Conservation (phyloP, 2,329 filamentous ascomycete genomes). For the Colletotrichum sp. region DNA sequence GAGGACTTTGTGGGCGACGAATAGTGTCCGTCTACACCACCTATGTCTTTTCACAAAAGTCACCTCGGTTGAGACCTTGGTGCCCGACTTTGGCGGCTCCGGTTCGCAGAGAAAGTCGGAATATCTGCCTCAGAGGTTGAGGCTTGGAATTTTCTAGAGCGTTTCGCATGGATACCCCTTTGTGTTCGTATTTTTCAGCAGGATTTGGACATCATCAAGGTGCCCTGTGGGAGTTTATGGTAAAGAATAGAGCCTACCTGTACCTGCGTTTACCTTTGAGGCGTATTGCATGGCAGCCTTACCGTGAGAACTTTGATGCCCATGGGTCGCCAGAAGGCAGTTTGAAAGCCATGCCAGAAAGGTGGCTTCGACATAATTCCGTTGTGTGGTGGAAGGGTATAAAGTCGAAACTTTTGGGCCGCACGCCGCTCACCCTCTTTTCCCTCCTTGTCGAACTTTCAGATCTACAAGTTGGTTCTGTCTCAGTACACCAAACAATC, state of each 20-base stretch:
- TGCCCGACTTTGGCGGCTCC: background rate
- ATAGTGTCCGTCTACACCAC: background rate
- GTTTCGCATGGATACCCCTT: background rate
- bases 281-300: background rate
- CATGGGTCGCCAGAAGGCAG: background rate
- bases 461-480: background rate
- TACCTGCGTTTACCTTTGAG: background rate
- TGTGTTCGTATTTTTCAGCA: background rate
- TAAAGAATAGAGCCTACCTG: background rate
- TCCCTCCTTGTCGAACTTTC: background rate
- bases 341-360: background rate
- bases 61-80: background rate
- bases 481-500: background rate
- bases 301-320: background rate
- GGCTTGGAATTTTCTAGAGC: background rate
- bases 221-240: background rate
- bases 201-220: background rate
- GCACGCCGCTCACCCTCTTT: background rate
- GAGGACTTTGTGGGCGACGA: background rate
- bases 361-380: background rate
- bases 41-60: background rate
- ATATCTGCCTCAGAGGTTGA: background rate
- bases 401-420: background rate
- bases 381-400: background rate
- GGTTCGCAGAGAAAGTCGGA: background rate